These are phyloP conservation scores for Fermentozyma sake DNA, from an alignment of 1,139 yeast species.

Conservation along the genomic window DNA sequence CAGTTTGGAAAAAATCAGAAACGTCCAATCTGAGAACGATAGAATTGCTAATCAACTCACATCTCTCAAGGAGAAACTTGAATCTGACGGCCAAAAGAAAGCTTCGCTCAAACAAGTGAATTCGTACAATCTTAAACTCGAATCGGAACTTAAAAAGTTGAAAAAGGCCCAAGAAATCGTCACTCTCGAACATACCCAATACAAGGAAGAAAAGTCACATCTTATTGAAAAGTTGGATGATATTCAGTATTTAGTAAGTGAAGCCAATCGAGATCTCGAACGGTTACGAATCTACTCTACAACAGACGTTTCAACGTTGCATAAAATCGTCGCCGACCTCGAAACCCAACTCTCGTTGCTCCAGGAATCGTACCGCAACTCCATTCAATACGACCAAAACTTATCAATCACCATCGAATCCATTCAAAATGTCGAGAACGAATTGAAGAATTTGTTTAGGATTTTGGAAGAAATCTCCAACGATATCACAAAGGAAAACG, in stretches of 20 bases:
- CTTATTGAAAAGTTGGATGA: conserved; percentile 56
- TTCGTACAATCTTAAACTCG: conserved; percentile 55
- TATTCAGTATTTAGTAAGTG: conserved; percentile 48
- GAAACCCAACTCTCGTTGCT: conserved; percentile 37
- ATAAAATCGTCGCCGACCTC: conserved; percentile 54
- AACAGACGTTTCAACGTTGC: conserved; percentile 57
- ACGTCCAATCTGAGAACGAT: conserved; percentile 31
- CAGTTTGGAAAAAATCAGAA: conserved; percentile 35
- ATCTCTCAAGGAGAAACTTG: conserved; percentile 28
- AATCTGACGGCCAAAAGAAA: conserved; percentile 18
- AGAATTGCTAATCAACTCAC: conserved; percentile 40
- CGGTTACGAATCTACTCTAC: conserved; percentile 56
- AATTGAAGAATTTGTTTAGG: conserved; percentile 46
- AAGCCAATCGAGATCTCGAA: conserved; percentile 55
- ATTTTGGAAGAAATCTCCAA: conserved; percentile 54
- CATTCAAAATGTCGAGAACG: conserved; percentile 51
- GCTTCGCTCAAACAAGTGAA: conserved; percentile 46
- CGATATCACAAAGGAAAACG: conserved; percentile 48
- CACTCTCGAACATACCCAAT: conserved; percentile 61
- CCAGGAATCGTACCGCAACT: conserved; percentile 29
- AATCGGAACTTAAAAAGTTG: conserved; percentile 57
- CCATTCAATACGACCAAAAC: conserved; percentile 50
- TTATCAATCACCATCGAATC: conserved; percentile 56
- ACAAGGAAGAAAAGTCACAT: conserved; percentile 58
- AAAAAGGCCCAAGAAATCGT: conserved; percentile 62